Base-by-base conservation (phyloP, 1,139 yeast species). In the Blastobotrys illinoisensis region DNA sequence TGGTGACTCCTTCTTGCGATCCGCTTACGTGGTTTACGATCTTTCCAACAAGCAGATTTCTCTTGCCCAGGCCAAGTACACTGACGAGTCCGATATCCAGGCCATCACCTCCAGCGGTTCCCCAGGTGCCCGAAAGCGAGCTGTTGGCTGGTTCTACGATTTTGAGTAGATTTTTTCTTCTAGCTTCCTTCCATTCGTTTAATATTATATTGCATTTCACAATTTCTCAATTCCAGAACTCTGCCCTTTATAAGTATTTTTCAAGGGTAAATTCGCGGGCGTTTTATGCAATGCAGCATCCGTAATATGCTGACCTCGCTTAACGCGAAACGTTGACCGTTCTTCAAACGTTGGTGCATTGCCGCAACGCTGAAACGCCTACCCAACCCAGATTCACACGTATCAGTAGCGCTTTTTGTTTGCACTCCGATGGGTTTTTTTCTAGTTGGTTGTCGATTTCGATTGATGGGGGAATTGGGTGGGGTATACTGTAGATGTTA, bases 1-100 rank as follows among this genome's bases (percentile, higher is more conserved):
- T 13, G 97, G 97, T 48, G 96, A 88, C 68, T 79, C 84, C 32
- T 83, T 88, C 71, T 72, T 90, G 63, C 78, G 88, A 57, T 76
- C 80, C 52, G 90, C 88, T 7, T 89, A 89, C 67, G 80, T 84
- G 54, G 96, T 88, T 47, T 88, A 80, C 63, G 90, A 89, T 68
- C 72, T 86, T 57, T 91, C 85, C 36, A 79, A 78, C 61, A 68
- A 71, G 50, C 80, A 82, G 65, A 74, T 88, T 28, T 82, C 84
- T 1, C 59, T 89, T 54, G 96, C 91, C 2, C 86, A 79, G 63
- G 86, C 82, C 5, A 71, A 71, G 44, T 70, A 61, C 53, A 63
- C 64, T 44, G 47, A 56, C 14, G 52, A 53, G 13, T 55, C 63
- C 21, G 54, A 57, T 48, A 53, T 62, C 46, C 54, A 53, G 32